Base-by-base conservation (phyloP, 129 eudicot genomes). In the Kitagawia praeruptora region DNA sequence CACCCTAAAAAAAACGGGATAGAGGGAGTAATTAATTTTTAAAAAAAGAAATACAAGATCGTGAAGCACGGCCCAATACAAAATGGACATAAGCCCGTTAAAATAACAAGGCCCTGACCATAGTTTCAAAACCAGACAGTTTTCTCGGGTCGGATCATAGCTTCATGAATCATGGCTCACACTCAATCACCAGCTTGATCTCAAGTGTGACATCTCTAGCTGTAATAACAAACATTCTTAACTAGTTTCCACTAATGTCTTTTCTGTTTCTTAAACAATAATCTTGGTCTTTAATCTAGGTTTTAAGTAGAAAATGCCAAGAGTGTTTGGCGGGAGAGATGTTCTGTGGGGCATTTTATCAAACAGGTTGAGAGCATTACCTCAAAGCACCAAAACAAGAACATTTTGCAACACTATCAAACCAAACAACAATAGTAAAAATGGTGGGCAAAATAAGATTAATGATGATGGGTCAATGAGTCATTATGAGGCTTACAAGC, bases 401-500 rank as follows among this genome's bases (percentile, higher is more conserved):
- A 5, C 73, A 31, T 67, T 2, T 67, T 67, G 73, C 23, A 31
- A 31, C 40, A 86, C 77, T 82, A 82, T 49, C 77, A 86, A 86
- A 44, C 87, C 84, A 81, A 75, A 82, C 40, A 67, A 25, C 82
- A 82, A 15, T 18, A 83, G 58, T 75, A 75, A 66, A 23, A 73
- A 76, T 48, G 77, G 63, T n/a, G 45, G 81, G 49, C 38, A 82
- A 1, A 28, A 31, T 31, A 48, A 77, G 61, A 27, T 66, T 87
- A 3, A 80, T 87, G 82, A 0, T 38, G 80, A 25, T 71, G 76
- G 64, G 34, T 56, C 88, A 2, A 80, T 88, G 83, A 88, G 85
- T 80, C 86, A 78, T 51, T 41, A 76, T 47, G 97, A 94, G 41
- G 88, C 87, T 7, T 91, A 94, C 79, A 85, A 89, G 75, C 86